These are phyloP conservation scores for Aspergillus sparsus DNA, from an alignment of 495 filamentous ascomycete species.

Conservation along the genomic window DNA sequence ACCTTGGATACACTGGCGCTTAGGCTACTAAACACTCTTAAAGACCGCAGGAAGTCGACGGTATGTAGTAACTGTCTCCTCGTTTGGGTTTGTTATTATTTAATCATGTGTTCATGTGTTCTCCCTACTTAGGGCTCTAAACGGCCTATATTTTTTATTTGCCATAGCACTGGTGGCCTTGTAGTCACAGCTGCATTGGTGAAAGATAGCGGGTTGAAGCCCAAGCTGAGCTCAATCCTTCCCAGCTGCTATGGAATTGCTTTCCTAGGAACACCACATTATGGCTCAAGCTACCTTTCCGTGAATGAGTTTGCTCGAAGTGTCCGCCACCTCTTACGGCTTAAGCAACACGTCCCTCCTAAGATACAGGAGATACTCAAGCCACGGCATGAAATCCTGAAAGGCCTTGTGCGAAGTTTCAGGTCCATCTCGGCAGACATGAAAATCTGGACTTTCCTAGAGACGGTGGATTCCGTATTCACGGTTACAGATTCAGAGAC, in stretches of 20 bases:
- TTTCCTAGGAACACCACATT: slow-evolving; percentile 63
- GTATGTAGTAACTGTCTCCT: slow-evolving; percentile 12
- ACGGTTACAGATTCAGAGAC: slow-evolving; percentile 43
- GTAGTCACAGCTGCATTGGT: slow-evolving; percentile 61
- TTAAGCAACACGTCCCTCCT: slow-evolving; percentile 54
- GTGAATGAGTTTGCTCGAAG: slow-evolving; percentile 55
- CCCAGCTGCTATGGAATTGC: slow-evolving; percentile 62
- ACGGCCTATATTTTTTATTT: slow-evolving; percentile 63
- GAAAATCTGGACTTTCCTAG: slow-evolving; percentile 67
- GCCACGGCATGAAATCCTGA: slow-evolving; percentile 48
- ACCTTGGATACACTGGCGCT: slow-evolving; percentile 51
- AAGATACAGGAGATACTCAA: slow-evolving; percentile 52
- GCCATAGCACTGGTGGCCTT: slow-evolving; percentile 65
- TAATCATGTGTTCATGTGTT: not conserved
- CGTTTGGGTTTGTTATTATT: not conserved
- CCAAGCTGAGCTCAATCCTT: slow-evolving; percentile 44
- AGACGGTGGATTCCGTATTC: slow-evolving; percentile 62
- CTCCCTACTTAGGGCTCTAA: slow-evolving; percentile 22
- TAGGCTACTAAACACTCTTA: slow-evolving; percentile 50
- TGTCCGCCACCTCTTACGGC: slow-evolving; percentile 54
- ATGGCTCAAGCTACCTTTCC: slow-evolving; percentile 65
- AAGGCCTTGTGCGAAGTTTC: slow-evolving; percentile 57
- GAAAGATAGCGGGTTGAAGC: slow-evolving; percentile 42
- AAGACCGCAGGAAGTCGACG: slow-evolving; percentile 36
- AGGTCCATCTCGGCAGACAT: slow-evolving; percentile 60